Evolutionary conservation across 1,284 basidiomycete genomes (phyloP), one percentile per base, ranked within the genome.

Genomic region (Ceratobasidium sp.): DNA sequence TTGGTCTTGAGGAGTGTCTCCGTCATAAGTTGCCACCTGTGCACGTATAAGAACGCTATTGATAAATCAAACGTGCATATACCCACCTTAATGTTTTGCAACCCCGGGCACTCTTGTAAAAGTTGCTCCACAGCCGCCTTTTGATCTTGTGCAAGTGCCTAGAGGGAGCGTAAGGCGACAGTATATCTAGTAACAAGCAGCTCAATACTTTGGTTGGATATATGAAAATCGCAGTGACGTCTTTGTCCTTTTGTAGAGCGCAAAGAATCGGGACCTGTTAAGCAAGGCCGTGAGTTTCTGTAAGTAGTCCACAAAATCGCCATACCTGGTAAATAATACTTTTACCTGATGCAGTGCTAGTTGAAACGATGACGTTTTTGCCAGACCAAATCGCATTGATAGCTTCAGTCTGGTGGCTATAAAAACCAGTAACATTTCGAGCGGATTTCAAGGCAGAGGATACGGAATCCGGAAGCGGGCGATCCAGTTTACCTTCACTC

Each of bases 71-170:
- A 85, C 70, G 86, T 84, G 80, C 85, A 87, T 1, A 84, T 86
- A 23, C 82, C 81, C 10, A 93, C 91, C 82, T 87, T 87, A 56
- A 93, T 84, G 71, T 92, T 87, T 78, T 90, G 88, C 13, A 96
- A 86, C 4, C 90, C 89, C 0, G 90, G 87, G 83, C 90, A 93
- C 10, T 88, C 86, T 77, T 82, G 87, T 0, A 97, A 82, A 5
- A 97, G 83, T 73, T 92, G 90, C 77, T 93, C 89, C 56, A 96
- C 84, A 0, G 92, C 91, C 3, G 86, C 84, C 80, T 89, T 90
- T 84, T 97, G 96, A 83, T 97, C 96, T 84, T 97, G 96, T 0
- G 96, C 96, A 42, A 97, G 87, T 10, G 96, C 96, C 92, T 94
- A 52, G 10, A 56, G 56, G 15, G 20, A 28, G 67, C 17, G 15